These are phyloP conservation scores for Phylloporus scabripes DNA, from an alignment of 768 basidiomycete species.

Conservation along the genomic window DNA sequence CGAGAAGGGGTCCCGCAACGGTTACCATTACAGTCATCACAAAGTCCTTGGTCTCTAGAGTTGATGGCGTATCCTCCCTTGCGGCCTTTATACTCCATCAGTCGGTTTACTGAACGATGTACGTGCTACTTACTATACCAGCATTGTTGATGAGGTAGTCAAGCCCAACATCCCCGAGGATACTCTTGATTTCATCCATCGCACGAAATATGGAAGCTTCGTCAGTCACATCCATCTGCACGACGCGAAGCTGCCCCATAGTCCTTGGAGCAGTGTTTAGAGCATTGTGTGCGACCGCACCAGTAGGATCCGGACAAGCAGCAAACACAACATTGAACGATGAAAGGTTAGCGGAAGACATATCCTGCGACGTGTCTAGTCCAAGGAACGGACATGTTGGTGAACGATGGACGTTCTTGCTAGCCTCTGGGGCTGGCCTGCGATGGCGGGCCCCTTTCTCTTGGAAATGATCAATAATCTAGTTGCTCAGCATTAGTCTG, in stretches of 20 bases:
- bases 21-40: conserved; percentile 25
- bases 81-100: conserved; percentile 10
- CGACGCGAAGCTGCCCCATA: conserved; percentile 22
- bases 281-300: not conserved
- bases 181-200: conserved; percentile 16
- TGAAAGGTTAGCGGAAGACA: too few species aligned
- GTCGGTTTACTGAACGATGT: not conserved
- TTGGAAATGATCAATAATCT: too few species aligned
- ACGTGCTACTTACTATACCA: conserved; percentile 26
- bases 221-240: conserved; percentile 31
- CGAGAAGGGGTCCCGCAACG: conserved; percentile 33
- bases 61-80: conserved; percentile 25
- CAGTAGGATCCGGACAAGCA: conserved; percentile 1
- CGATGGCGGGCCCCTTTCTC: too few species aligned
- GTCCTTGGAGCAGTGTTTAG: not conserved
- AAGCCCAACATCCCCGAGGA: conserved; percentile 20
- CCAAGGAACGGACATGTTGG: too few species aligned
- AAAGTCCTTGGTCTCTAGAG: conserved; percentile 21
- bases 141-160: conserved; percentile 40
- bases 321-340: conserved; percentile 11
- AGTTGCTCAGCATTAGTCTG: too few species aligned
- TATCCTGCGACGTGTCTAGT: too few species aligned
- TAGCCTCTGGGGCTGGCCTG: too few species aligned
- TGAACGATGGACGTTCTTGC: too few species aligned
- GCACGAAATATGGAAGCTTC: conserved; percentile 23